Evolutionary conservation across 1,139 yeast species (phyloP), one percentile per base, ranked within the genome.

Genomic region (Candida sanyaensis): DNA sequence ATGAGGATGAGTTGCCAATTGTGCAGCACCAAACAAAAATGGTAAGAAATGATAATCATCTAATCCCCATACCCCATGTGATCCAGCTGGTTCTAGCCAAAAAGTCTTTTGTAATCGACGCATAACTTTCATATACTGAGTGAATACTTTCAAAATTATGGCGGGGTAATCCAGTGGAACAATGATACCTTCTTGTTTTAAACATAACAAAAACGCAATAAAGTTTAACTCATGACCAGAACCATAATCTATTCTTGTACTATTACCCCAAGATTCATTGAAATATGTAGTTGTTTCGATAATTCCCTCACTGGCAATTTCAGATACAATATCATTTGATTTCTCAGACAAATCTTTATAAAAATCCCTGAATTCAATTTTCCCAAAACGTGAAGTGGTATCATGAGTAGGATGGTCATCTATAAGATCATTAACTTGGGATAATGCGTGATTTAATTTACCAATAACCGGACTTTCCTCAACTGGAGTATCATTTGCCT

Each of bases 31-130:
- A 66, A 90, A 88, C 48, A 91, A 63, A 59, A 88, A 91, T 4
- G 96, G 96, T 43, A 93, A 71, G 60, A 92, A 93, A 64, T 92
- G 98, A 66, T 95, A 93, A 64, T 93, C 99, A 64, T 93, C 99
- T 6, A 93, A 76, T 0, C 99, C 99, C 97, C 99, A 93, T 3
- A 93, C 99, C 1, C 99, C 99, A 66, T 93, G 99, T 3, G 96
- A 87, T 0, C 99, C 99, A 0, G 97, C 97, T 9, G 80, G 80
- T 52, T 75, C 80, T 13, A 93, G 73, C 97, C 97, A 92, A 67
- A 93, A 93, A 2, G 61, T 60, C 42, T 71, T 65, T 52, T 81
- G 85, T 37, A 81, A 59, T 6, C 58, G 55, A 38, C 85, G 63
- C 84, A 81, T 80, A 4, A 73, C 65, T 10, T 63, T 51, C 49